Percentiles rank a stretch among this genome's conserved stretches.
phyloP scores from a whole-genome alignment of 331 rosid species.

The Erythrophleum ivorense region DNA sequence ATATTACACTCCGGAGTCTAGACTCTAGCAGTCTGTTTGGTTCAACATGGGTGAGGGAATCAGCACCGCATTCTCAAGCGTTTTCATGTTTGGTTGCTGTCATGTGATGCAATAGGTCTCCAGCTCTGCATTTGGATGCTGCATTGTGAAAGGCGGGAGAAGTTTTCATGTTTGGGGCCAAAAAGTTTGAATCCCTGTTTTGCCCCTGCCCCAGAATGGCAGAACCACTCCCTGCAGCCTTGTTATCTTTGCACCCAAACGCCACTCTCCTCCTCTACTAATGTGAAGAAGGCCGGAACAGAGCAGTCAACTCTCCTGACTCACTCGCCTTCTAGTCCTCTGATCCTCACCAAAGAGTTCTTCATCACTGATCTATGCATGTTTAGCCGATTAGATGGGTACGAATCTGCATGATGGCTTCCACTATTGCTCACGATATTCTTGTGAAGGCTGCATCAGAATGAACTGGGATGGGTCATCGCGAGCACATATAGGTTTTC shows the following conservation, averaged over 20 bases:
- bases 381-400: conserved; percentile 64
- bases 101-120: no score
- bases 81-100: no score
- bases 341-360: conserved; percentile 86
- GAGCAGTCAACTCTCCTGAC: conserved; percentile 82
- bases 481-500: conserved; percentile 91
- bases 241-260: conserved; percentile 39
- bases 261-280: conserved; percentile 74
- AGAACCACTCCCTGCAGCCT: no score
- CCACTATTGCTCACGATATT: conserved; percentile 38
- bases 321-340: conserved; percentile 96
- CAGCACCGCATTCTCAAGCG: no score
- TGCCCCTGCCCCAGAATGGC: no score
- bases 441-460: conserved; percentile 92
- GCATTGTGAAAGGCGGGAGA: no score
- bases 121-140: no score
- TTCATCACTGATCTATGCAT: conserved; percentile 98
- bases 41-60: no score
- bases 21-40: background rate
- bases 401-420: conserved; percentile 45
- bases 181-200: no score
- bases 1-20: background rate
- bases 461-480: conserved; percentile 86
- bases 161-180: no score
- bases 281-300: conserved; percentile 93